A percentile compares a stretch with the other conserved stretches of the same genome.
phyloP scores from a whole-genome alignment of 108 stramenopile genomes.

The Halocafeteria seosinensis region DNA sequence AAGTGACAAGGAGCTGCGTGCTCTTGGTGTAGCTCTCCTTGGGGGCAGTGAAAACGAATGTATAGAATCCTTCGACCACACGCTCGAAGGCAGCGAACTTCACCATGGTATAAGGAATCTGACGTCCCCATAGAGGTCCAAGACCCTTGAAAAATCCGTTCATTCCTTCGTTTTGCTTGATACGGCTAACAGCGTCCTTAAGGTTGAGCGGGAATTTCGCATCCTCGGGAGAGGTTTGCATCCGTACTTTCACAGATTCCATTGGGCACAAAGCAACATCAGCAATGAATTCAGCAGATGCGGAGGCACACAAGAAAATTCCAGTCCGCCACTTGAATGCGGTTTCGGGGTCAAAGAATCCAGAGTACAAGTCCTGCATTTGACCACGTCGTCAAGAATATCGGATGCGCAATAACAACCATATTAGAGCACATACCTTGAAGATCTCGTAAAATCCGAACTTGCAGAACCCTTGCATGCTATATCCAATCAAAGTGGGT shows the following conservation, averaged over 20 bases:
- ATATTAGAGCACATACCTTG: no score
- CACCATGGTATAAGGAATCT: conserved; percentile 97
- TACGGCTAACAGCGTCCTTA: conserved; percentile 62
- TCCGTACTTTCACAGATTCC: conserved; percentile 88
- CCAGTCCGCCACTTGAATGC: conserved; percentile 77
- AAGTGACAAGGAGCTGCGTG: conserved; percentile 59
- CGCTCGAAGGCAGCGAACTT: conserved; percentile 92
- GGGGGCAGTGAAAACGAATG: conserved; percentile 52
- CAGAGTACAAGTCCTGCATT: conserved; percentile 30
- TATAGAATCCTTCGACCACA: conserved; percentile 73
- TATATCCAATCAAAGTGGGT: conserved; percentile 23
- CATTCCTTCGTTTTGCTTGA: conserved; percentile 50
- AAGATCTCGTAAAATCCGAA: conserved; percentile 33
- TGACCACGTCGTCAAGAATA: no score
- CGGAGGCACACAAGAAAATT: conserved; percentile 79
- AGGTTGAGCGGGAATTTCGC: conserved; percentile 48
- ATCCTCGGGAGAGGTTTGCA: conserved; percentile 79
- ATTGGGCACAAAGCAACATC: conserved; percentile 93
- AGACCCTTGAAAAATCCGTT: conserved; percentile 89
- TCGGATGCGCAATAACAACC: no score
- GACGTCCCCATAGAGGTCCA: conserved; percentile 82
- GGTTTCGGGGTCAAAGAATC: conserved; percentile 58
- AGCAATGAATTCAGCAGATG: conserved; percentile 79
- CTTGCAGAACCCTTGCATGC: conserved; percentile 14
- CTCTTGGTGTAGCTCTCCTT: conserved; percentile 27